Evolutionary conservation across 1,284 basidiomycete species (phyloP).

Genomic region (Inonotus hispidus): DNA sequence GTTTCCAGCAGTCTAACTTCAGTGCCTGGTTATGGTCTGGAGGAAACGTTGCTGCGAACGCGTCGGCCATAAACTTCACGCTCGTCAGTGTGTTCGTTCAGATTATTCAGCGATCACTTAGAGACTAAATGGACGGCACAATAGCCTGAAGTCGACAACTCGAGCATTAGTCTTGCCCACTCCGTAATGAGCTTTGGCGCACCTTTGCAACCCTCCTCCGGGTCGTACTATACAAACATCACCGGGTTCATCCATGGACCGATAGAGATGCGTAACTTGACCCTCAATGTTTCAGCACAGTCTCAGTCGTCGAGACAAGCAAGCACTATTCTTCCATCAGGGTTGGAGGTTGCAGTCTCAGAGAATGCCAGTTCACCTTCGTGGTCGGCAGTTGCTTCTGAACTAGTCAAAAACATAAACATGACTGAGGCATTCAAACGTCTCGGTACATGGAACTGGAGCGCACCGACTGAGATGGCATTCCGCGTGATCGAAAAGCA

Average conservation of each 20-base stretch:
- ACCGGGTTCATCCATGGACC: constrained; percentile 72
- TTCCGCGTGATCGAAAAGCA: constrained; percentile 62
- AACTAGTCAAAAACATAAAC: constrained; percentile 45
- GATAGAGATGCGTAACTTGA: constrained; percentile 58
- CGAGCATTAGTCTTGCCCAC: constrained; percentile 44
- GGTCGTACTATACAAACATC: constrained; percentile 68
- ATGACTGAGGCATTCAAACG: constrained; percentile 43
- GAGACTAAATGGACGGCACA: constrained; percentile 5
- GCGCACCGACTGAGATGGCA: constrained; percentile 51
- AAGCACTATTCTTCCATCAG: background rate
- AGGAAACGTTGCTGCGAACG: constrained; percentile 41
- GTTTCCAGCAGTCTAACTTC: constrained; percentile 60
- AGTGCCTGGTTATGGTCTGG: constrained; percentile 60
- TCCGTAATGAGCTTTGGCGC: constrained; percentile 43
- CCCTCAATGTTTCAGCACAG: constrained; percentile 22
- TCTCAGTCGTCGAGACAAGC: background rate
- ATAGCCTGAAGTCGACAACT: constrained; percentile 48
- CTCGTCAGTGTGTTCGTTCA: constrained; percentile 43
- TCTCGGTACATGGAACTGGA: constrained; percentile 66
- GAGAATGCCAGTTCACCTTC: constrained; percentile 23
- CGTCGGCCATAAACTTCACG: constrained; percentile 44
- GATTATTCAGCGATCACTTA: background rate
- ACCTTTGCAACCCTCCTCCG: constrained; percentile 38
- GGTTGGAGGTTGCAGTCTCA: constrained; percentile 26
- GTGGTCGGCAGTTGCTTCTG: constrained; percentile 47